phyloP scores from a whole-genome alignment of 306 rosid genomes.

The Medicago ruthenica region DNA sequence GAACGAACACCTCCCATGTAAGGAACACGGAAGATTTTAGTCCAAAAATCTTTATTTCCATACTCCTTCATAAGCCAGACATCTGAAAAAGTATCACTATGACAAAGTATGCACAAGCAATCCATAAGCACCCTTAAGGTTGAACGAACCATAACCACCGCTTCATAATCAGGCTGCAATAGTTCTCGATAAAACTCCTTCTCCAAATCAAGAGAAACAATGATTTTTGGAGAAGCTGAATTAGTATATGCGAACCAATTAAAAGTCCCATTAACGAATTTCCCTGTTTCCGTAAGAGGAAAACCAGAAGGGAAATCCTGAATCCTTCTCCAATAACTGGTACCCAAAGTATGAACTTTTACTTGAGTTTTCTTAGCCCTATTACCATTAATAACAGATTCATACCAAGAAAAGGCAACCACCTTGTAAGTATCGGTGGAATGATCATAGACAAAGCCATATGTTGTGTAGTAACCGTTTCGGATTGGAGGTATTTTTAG shows the following conservation, averaged over 20 bases:
- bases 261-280: conserved; percentile 45
- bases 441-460: conserved; percentile 40
- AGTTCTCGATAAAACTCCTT: conserved; percentile 41
- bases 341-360: conserved; percentile 31
- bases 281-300: neutral
- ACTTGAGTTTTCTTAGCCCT: too few relatives aligned
- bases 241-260: conserved; percentile 36
- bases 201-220: conserved; percentile 50
- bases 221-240: neutral
- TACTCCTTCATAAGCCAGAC: conserved; percentile 47
- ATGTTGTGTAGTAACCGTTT: neutral
- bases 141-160: neutral
- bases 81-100: neutral
- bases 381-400: too few relatives aligned
- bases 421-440: conserved; percentile 38
- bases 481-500: neutral
- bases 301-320: conserved; percentile 21
- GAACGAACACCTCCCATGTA: neutral
- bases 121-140: conserved; percentile 21
- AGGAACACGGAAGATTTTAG: conserved; percentile 34
- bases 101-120: conserved; percentile 28
- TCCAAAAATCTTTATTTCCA: conserved; percentile 47
- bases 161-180: conserved; percentile 37
- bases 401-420: conserved; percentile 6
- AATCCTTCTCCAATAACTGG: neutral